Evolutionary conservation across 176 grass and related monocot genomes (phyloP).

Genomic region (Neostapfia colusana): DNA sequence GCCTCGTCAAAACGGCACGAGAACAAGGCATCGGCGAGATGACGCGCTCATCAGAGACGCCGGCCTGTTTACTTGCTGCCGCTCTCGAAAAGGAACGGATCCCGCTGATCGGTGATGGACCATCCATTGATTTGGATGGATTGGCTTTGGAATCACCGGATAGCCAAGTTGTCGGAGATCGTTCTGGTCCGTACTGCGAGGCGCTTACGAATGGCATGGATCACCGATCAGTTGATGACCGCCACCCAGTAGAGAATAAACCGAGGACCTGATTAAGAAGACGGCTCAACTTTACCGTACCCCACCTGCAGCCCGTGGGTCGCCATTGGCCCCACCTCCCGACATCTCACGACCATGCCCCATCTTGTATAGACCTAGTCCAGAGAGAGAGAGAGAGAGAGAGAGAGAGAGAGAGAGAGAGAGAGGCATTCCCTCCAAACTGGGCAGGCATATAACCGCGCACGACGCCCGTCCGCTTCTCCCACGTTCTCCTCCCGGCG

Average conservation of each 20-base stretch:
- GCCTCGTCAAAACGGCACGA: too few relatives aligned
- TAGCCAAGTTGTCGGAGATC: background rate
- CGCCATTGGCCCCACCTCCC: background rate
- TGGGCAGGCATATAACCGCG: slow-evolving; percentile 4
- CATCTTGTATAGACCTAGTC: background rate
- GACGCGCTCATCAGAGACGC: background rate
- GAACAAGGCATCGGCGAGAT: too few relatives aligned
- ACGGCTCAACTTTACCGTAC: background rate
- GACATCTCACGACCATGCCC: background rate
- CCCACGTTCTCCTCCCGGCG: background rate
- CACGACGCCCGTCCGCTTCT: background rate
- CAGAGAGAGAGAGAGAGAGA: too few relatives aligned
- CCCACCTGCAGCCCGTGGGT: background rate
- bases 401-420: background rate
- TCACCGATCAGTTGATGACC: background rate
- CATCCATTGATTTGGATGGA: background rate
- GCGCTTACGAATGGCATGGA: background rate
- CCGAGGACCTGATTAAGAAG: background rate
- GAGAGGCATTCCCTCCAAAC: background rate
- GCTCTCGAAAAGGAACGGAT: background rate
- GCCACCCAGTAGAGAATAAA: background rate
- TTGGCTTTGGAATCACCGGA: background rate
- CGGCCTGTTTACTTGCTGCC: background rate
- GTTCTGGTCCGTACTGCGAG: background rate
- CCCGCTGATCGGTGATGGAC: background rate